These are phyloP conservation scores for Rhodotorula sp. DNA, from an alignment of 1,284 basidiomycete genomes.

Conservation along the genomic window DNA sequence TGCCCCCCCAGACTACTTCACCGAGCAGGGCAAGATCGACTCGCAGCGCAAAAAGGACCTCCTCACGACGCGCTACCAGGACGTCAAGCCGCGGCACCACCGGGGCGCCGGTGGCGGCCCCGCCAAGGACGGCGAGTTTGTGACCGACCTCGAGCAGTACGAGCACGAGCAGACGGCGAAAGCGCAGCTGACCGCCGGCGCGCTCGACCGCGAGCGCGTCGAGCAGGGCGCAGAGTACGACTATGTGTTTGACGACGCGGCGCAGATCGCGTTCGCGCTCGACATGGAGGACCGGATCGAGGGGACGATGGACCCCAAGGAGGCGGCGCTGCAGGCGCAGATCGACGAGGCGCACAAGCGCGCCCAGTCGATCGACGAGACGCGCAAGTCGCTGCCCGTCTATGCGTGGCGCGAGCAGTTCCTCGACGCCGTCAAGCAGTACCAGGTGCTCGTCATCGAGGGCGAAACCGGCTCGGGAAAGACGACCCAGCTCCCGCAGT, in stretches of 20 bases:
- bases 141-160: slow-evolving; percentile 88
- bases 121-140: slow-evolving; percentile 74
- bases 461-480: slow-evolving; percentile 67
- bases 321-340: slow-evolving; percentile 79
- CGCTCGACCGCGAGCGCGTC: slow-evolving; percentile 78
- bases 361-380: slow-evolving; percentile 84
- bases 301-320: slow-evolving; percentile 74
- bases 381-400: slow-evolving; percentile 86
- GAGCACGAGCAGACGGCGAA: slow-evolving; percentile 88
- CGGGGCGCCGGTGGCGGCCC: slow-evolving; percentile 49
- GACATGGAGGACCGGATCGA: slow-evolving; percentile 60
- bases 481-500: slow-evolving; percentile 97
- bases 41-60: slow-evolving; percentile 93
- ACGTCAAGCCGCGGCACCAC: slow-evolving; percentile 69
- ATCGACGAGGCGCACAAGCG: slow-evolving; percentile 89
- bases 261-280: slow-evolving; percentile 89
- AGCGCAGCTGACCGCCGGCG: slow-evolving; percentile 83
- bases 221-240: slow-evolving; percentile 73
- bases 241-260: slow-evolving; percentile 96
- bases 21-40: slow-evolving; percentile 98
- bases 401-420: slow-evolving; percentile 82
- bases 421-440: slow-evolving; percentile 81
- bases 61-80: slow-evolving; percentile 91
- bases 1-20: slow-evolving; percentile 78
- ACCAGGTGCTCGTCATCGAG: slow-evolving; percentile 63